Evolutionary conservation across 2,329 filamentous ascomycete genomes (phyloP).

Genomic region (Cladosporium sp.): DNA sequence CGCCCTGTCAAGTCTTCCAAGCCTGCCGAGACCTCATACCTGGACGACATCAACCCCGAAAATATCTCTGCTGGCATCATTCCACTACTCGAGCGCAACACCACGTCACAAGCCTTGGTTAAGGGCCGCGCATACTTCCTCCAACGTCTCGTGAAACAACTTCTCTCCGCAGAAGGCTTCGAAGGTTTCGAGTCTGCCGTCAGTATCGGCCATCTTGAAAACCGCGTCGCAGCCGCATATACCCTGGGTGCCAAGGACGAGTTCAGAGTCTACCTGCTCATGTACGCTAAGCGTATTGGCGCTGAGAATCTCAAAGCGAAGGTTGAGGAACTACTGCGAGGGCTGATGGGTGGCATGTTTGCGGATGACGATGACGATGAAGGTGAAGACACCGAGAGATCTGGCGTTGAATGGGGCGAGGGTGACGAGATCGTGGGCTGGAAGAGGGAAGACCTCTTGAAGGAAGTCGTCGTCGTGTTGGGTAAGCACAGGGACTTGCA

Average conservation of each 20-base stretch:
- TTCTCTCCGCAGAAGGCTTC: slow-evolving; percentile 84
- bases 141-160: slow-evolving; percentile 82
- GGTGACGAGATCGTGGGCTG: slow-evolving; percentile 81
- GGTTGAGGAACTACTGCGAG: slow-evolving; percentile 86
- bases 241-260: slow-evolving; percentile 84
- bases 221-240: slow-evolving; percentile 83
- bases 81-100: slow-evolving; percentile 87
- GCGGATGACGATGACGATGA: slow-evolving; percentile 57
- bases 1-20: slow-evolving; percentile 9
- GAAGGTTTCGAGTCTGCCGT: slow-evolving; percentile 88
- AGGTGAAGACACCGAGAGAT: slow-evolving; percentile 38
- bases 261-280: slow-evolving; percentile 90
- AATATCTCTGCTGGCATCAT: slow-evolving; percentile 87
- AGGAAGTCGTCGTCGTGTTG: slow-evolving; percentile 86
- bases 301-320: slow-evolving; percentile 83
- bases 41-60: slow-evolving; percentile 42
- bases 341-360: slow-evolving; percentile 68
- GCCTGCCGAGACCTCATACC: neutral
- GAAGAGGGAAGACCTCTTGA: slow-evolving; percentile 81
- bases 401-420: slow-evolving; percentile 60
- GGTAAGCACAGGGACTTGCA: slow-evolving; percentile 98
- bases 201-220: slow-evolving; percentile 92
- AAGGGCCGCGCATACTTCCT: slow-evolving; percentile 89
- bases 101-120: slow-evolving; percentile 85
- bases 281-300: slow-evolving; percentile 95